Evolutionary conservation across 495 filamentous ascomycete species (phyloP).

Genomic region (Sporormia fimetaria): DNA sequence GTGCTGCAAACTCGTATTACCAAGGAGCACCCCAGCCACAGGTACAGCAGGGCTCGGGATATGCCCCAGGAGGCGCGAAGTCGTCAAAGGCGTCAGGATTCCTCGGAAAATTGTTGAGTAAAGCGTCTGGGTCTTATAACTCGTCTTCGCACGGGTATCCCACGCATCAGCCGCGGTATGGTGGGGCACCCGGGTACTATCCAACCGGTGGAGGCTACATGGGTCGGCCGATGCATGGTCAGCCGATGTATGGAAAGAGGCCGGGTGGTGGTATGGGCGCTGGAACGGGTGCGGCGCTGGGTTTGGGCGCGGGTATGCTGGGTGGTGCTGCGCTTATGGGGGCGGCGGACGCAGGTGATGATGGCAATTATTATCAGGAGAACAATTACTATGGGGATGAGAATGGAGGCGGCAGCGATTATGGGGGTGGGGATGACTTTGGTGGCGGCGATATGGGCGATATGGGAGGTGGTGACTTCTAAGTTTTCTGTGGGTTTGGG

Average conservation of each 20-base stretch:
- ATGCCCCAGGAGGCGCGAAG: too few species aligned
- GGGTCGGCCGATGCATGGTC: slow-evolving; percentile 5
- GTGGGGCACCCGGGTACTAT: neutral
- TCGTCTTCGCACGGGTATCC: slow-evolving; percentile 1
- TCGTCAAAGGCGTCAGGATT: slow-evolving; percentile 37
- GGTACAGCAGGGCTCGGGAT: too few species aligned
- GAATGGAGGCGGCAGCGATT: slow-evolving; percentile 24
- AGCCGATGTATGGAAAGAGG: slow-evolving; percentile 9
- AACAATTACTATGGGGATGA: slow-evolving; percentile 22
- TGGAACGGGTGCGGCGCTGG: slow-evolving; percentile 37
- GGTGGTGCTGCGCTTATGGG: slow-evolving; percentile 67
- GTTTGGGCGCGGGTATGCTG: slow-evolving; percentile 51
- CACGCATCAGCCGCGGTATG: slow-evolving; percentile 9
- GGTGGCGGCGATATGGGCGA: slow-evolving; percentile 30
- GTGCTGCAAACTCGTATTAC: slow-evolving; percentile 41
- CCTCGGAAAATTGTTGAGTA: slow-evolving; percentile 44
- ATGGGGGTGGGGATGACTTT: slow-evolving; percentile 17
- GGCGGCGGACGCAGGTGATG: too few species aligned
- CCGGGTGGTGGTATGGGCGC: slow-evolving; percentile 1
- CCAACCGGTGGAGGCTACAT: slow-evolving; percentile 3
- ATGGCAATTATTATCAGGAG: too few species aligned
- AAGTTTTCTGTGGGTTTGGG: too few species aligned
- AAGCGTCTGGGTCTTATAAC: slow-evolving; percentile 23
- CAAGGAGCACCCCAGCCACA: too few species aligned
- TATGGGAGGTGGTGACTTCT: slow-evolving; percentile 37